Conservation (phyloP, 257 asterid species). For the Catharanthus roseus region DNA sequence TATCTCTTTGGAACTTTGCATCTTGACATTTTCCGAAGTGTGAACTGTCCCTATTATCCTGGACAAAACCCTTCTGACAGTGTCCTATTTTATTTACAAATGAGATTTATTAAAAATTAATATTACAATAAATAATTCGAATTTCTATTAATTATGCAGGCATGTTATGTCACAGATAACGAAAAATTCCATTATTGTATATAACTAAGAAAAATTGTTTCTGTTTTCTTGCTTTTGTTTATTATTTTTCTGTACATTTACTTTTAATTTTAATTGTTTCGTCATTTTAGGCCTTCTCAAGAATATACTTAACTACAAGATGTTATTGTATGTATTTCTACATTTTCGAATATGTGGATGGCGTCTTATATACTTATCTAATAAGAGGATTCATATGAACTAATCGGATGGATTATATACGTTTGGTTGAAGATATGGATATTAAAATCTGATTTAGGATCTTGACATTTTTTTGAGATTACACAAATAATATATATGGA, state of each 20-base stretch:
- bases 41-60: conserved; percentile 53
- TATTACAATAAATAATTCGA: neutral
- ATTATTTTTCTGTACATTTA: neutral
- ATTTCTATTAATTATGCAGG: conserved; percentile 20
- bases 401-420: too few species aligned
- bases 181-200: conserved; percentile 37
- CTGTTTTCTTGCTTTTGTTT: neutral
- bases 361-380: neutral
- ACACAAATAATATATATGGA: too few species aligned
- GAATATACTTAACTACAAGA: conserved; percentile 1
- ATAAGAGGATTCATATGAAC: too few species aligned
- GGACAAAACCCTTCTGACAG: conserved; percentile 37
- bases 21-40: conserved; percentile 35
- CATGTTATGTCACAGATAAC: conserved; percentile 44
- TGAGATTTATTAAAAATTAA: neutral
- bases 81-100: conserved; percentile 23
- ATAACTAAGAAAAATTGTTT: conserved; percentile 7
- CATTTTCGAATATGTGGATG: conserved; percentile 4
- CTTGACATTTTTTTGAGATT: too few species aligned
- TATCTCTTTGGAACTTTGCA: conserved; percentile 39
- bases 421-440: too few species aligned
- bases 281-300: neutral
- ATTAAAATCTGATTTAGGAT: too few species aligned
- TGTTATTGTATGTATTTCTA: neutral
- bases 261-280: neutral